A percentile compares a stretch with the other conserved stretches of the same genome.
These are phyloP conservation scores for Orbilia oligospora DNA, from an alignment of 2,329 filamentous ascomycete genomes.

Conservation along the genomic window DNA sequence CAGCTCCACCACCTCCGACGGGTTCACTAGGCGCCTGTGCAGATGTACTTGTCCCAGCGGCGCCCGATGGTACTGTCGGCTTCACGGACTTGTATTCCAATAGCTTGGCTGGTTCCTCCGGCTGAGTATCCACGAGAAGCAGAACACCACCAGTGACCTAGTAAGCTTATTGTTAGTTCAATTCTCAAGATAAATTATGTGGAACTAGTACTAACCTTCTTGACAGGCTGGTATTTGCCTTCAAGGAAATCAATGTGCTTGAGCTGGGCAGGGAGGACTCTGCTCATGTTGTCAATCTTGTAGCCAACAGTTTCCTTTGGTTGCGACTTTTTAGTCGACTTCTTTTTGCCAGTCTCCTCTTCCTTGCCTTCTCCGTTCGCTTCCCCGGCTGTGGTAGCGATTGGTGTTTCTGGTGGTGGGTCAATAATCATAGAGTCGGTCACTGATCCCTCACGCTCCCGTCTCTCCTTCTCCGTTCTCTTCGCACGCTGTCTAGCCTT, in stretches of 20 bases:
- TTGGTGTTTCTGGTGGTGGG: constrained; percentile 80
- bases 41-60: constrained; percentile 62
- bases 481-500: constrained; percentile 95
- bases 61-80: constrained; percentile 62
- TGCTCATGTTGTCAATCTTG: constrained; percentile 96
- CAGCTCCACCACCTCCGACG: constrained; percentile 69
- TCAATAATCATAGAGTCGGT: constrained; percentile 97
- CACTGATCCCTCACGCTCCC: constrained; percentile 68
- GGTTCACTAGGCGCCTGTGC: constrained; percentile 70
- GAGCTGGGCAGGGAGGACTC: constrained; percentile 90
- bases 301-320: constrained; percentile 98
- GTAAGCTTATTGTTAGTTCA: neutral
- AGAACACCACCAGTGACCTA: constrained; percentile 94
- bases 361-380: constrained; percentile 76
- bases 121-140: constrained; percentile 86
- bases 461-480: constrained; percentile 81
- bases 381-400: constrained; percentile 73
- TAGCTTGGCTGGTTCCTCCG: constrained; percentile 81
- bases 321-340: constrained; percentile 84
- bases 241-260: constrained; percentile 92
- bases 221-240: constrained; percentile 92
- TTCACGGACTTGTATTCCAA: constrained; percentile 96
- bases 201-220: constrained; percentile 75
- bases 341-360: constrained; percentile 71
- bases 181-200: neutral